Evolutionary conservation across 176 grass and related monocot species (phyloP).

Genomic region (Thalia dealbata): DNA sequence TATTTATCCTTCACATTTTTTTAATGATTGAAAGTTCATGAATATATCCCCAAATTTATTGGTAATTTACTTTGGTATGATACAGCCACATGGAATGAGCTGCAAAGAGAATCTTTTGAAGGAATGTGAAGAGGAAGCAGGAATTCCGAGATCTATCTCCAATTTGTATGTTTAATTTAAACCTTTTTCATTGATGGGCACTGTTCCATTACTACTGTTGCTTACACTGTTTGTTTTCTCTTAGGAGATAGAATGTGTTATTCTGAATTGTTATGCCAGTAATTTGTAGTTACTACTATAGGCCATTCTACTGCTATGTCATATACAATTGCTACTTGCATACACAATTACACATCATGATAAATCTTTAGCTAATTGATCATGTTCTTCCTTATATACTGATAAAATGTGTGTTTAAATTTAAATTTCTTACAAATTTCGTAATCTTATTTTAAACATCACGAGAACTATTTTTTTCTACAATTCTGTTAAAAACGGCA

Average conservation of each 20-base stretch:
- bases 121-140: slow-evolving; percentile 96
- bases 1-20: no score
- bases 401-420: no score
- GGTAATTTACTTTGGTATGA: not conserved
- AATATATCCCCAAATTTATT: no score
- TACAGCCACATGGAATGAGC: slow-evolving; percentile 75
- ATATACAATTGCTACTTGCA: not conserved
- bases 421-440: no score
- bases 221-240: not conserved
- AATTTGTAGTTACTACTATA: not conserved
- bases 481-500: no score
- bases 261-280: not conserved
- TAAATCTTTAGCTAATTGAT: not conserved
- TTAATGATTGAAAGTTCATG: no score
- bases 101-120: slow-evolving; percentile 81
- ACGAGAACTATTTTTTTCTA: no score
- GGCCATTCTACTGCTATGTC: not conserved
- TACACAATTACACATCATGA: not conserved
- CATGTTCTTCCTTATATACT: no score
- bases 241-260: not conserved
- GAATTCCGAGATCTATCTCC: slow-evolving; percentile 74
- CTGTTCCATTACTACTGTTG: no score
- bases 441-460: no score
- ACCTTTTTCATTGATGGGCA: not conserved
- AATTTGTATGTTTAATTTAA: slow-evolving; percentile 33